Evolutionary conservation across 148 eudicot genomes (phyloP).

Genomic region (Vaccinium myrtillus): DNA sequence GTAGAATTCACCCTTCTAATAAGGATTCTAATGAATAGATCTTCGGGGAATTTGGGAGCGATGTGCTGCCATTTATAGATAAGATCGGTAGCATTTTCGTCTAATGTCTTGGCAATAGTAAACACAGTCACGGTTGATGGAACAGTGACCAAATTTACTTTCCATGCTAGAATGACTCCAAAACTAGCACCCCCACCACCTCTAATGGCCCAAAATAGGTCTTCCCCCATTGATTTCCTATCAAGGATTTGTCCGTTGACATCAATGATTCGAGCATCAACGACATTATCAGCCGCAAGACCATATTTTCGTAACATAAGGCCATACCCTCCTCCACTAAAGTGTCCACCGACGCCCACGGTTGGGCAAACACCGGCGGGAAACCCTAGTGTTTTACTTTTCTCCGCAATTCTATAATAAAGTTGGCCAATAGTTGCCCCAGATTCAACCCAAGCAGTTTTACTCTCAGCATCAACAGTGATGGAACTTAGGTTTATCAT

Average conservation of each 20-base stretch:
- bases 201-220: constrained; percentile 21
- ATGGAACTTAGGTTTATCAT: not conserved
- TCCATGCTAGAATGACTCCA: constrained; percentile 9
- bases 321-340: constrained; percentile 20
- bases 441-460: constrained; percentile 14
- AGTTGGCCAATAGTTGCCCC: constrained; percentile 7
- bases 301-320: constrained; percentile 4
- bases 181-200: constrained; percentile 18
- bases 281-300: constrained; percentile 4
- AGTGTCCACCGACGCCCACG: constrained; percentile 15
- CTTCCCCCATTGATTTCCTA: constrained; percentile 17
- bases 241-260: constrained; percentile 9
- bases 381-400: not conserved
- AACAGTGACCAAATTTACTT: constrained; percentile 5
- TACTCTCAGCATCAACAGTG: not conserved
- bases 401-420: constrained; percentile 6
- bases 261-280: constrained; percentile 9
- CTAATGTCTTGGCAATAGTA: not conserved
- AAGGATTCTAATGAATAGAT: not conserved
- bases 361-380: constrained; percentile 10
- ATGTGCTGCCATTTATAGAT: constrained; percentile 6
- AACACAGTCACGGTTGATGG: constrained; percentile 13
- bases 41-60: not conserved
- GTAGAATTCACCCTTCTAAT: not conserved
- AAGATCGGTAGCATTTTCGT: not conserved